Evolutionary conservation across 2,329 filamentous ascomycete genomes (phyloP).

Genomic region (Penicillium sp.): DNA sequence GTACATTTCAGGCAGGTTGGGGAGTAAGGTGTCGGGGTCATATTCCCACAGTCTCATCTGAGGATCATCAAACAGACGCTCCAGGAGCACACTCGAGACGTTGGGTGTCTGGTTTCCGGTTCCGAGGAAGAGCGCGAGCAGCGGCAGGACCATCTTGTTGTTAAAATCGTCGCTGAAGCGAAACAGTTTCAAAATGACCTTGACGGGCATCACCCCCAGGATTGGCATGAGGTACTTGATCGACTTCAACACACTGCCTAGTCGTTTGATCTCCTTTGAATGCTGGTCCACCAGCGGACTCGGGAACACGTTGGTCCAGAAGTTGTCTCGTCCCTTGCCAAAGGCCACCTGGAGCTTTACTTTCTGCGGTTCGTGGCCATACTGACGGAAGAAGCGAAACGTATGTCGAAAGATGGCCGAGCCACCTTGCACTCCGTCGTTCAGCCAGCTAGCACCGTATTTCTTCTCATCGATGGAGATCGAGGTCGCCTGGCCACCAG

Average conservation of each 20-base stretch:
- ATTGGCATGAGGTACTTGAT: constrained; percentile 52
- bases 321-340: constrained; percentile 51
- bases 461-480: constrained; percentile 51
- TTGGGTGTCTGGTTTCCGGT: constrained; percentile 70
- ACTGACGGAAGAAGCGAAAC: constrained; percentile 54
- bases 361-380: constrained; percentile 52
- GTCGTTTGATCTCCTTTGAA: constrained; percentile 50
- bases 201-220: constrained; percentile 55
- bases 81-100: constrained; percentile 62
- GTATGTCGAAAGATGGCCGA: constrained; percentile 58
- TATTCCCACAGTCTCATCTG: constrained; percentile 58
- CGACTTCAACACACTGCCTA: constrained; percentile 50
- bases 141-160: constrained; percentile 64
- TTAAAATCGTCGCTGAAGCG: constrained; percentile 64
- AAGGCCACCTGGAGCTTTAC: constrained; percentile 57
- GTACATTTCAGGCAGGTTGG: constrained; percentile 53
- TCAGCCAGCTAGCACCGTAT: constrained; percentile 55
- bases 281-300: constrained; percentile 52
- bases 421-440: constrained; percentile 58
- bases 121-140: constrained; percentile 67
- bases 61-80: constrained; percentile 53
- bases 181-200: constrained; percentile 60
- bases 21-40: constrained; percentile 49
- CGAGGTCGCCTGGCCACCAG: constrained; percentile 57
- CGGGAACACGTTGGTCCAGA: constrained; percentile 59